Evolutionary conservation across 495 filamentous ascomycete genomes (phyloP), one percentile per base, ranked within the genome.

Genomic region (Symbiotaphrina buchneri): DNA sequence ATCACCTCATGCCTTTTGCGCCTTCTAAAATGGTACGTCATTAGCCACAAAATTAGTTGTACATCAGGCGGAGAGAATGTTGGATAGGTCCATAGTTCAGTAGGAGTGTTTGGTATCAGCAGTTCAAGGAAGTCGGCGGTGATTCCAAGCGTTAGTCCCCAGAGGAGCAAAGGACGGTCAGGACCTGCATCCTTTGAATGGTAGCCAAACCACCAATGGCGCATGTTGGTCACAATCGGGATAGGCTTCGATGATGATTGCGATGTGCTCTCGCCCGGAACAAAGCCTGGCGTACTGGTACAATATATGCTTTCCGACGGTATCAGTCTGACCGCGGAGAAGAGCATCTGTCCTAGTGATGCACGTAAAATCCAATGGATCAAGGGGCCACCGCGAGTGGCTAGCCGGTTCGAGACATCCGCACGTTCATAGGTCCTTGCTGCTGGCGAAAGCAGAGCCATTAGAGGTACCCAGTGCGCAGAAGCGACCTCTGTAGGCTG

Each of bases 401-500:
- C 56, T 19, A 74, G 59, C 3, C 74, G 68, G 36, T 67, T 61
- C 3, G 70, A 65, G 33, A 79, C 64, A 44, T 81, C 70, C 30
- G 71, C 65, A 44, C 59, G 59, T 45, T 71, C 65, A 24, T 63
- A 54, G 0, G 70, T 78, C n/a, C 74, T 58, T 10, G 62, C 48
- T 1, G 51, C 52, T 3, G 75, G 65, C 1, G 70, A 63, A 17
- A 77, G 49, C 3, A 84, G 61, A 17, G 64, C 61, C 32, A 64
- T 56, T 1, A 82, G 47, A 5, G 77, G 64, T 14, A 84, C 72
- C 77, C 77, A 84, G 47, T 84, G 77, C 3, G 64, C 67, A 1
- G 74, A 73, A 19, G 66, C 69, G 6, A 81, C 72, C 51, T 84
- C 77, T 3, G 68, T 61, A 1, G 74, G 71, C 41, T 82, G 74